Base-by-base conservation (phyloP, 768 basidiomycete species). In the Hygrocybe punicea region DNA sequence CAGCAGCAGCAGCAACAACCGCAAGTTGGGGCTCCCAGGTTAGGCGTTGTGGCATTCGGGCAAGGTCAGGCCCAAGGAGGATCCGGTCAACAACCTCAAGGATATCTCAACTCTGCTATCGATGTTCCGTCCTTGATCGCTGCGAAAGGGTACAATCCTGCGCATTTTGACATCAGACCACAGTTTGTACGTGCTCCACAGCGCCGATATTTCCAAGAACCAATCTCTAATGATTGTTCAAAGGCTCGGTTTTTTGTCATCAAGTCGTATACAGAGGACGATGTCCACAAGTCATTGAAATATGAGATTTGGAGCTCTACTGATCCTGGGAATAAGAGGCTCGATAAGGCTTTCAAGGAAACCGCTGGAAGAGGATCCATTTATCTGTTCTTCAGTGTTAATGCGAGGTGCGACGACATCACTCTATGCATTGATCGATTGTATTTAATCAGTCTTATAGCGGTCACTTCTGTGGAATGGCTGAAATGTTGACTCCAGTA, bases 271-370 rank as follows among this genome's bases (percentile, higher is more conserved):
- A 98, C 97, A 1, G 96, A 98, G 71, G 97, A 98, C 66, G 96
- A 99, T 67, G 96, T 99, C 1, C 96, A 98, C 76, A 99, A 99
- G 71, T 95, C 92, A 14, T 81, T 97, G 65, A 96, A 96, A 66
- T 95, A 96, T 63, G 94, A 96, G 71, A 97, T 98, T 49, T 97
- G 95, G 95, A 93, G 92, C 59, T 96, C 93, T 8, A 97, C 95
- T 0, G 93, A 94, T 68, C 90, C 93, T 1, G 97, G 97, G 2
- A 99, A 99, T 69, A 97, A 98, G 75, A 81, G 97, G 35, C 84
- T 99, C 14, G 96, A 99, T 70, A 92, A 93, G 69, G 97, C 96
- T 0, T 98, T 97, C 81, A 91, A 93, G 68, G 97, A 98, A 69
- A 90, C 84, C n/a, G 84, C 83, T 9, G 89, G 90, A 25, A 80